Evolutionary conservation across 225 moss, liverwort and hornwort species (phyloP).

Genomic region (Marchantia polymorpha): DNA sequence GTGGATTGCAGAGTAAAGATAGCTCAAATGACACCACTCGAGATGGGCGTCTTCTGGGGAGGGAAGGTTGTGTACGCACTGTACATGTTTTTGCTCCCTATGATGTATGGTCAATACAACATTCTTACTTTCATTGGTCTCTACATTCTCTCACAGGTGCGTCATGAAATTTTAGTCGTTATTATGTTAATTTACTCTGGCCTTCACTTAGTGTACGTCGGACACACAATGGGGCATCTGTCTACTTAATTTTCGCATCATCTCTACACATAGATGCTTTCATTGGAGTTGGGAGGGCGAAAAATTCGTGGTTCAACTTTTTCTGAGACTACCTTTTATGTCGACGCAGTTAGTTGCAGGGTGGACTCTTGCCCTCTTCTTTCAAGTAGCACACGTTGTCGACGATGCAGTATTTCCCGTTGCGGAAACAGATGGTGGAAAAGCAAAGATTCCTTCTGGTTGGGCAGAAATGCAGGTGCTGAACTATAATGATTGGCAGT

Average conservation of each 20-base stretch:
- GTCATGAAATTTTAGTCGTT: neutral
- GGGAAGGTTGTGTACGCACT: conserved; percentile 70
- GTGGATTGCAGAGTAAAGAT: conserved; percentile 71
- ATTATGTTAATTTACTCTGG: no score
- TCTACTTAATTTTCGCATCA: no score
- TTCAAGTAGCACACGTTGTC: conserved; percentile 98
- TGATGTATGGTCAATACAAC: conserved; percentile 65
- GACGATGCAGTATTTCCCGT: conserved; percentile 79
- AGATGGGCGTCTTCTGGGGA: conserved; percentile 66
- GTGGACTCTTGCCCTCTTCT: conserved; percentile 89
- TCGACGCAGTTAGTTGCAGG: conserved; percentile 75
- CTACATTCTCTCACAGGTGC: conserved; percentile 69
- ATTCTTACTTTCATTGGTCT: conserved; percentile 54
- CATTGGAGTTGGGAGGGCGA: neutral
- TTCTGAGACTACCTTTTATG: neutral
- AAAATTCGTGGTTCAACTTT: neutral
- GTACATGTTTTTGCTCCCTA: conserved; percentile 83
- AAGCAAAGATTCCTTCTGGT: conserved; percentile 64
- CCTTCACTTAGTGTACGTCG: no score
- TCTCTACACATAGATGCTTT: neutral
- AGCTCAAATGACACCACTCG: conserved; percentile 79
- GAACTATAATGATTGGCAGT: neutral
- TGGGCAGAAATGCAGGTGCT: conserved; percentile 97
- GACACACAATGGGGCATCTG: no score
- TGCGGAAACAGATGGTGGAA: conserved; percentile 62